Evolutionary conservation across 331 rosid genomes (phyloP).

Genomic region (Spiraea crenata): DNA sequence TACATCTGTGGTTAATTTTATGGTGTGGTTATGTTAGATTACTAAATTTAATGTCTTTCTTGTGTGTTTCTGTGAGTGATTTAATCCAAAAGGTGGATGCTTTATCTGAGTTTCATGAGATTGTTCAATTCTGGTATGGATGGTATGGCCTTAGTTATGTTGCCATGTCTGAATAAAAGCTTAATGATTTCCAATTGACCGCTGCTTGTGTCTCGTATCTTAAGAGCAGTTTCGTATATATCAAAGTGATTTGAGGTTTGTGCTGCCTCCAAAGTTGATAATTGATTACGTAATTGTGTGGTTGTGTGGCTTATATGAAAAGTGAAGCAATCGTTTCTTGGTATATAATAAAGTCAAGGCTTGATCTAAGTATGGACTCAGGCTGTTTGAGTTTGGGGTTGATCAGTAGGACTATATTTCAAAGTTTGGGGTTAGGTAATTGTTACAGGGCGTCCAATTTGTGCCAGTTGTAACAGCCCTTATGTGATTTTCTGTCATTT

Average conservation of each 20-base stretch:
- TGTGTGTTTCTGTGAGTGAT: neutral
- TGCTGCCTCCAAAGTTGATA: neutral
- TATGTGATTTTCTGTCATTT: neutral
- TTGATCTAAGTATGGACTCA: constrained; percentile 1
- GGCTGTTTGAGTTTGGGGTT: neutral
- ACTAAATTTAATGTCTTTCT: neutral
- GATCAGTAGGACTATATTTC: too few species aligned
- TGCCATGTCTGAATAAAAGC: neutral
- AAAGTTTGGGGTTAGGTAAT: too few species aligned
- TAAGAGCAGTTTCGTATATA: neutral
- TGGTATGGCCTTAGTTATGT: neutral
- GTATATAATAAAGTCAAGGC: neutral
- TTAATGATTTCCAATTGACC: too few species aligned
- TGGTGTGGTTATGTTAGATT: neutral
- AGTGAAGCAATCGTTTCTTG: neutral
- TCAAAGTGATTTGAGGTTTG: neutral
- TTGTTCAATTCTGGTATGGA: neutral
- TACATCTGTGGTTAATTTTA: neutral
- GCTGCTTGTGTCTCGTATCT: neutral
- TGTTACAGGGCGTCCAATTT: too few species aligned
- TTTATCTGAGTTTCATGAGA: neutral
- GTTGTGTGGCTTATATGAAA: neutral
- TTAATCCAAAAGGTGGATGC: neutral
- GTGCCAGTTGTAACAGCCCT: neutral
- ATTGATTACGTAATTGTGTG: neutral